Conservation (phyloP, 2,329 filamentous ascomycete species). For the Alternaria gaisen region DNA sequence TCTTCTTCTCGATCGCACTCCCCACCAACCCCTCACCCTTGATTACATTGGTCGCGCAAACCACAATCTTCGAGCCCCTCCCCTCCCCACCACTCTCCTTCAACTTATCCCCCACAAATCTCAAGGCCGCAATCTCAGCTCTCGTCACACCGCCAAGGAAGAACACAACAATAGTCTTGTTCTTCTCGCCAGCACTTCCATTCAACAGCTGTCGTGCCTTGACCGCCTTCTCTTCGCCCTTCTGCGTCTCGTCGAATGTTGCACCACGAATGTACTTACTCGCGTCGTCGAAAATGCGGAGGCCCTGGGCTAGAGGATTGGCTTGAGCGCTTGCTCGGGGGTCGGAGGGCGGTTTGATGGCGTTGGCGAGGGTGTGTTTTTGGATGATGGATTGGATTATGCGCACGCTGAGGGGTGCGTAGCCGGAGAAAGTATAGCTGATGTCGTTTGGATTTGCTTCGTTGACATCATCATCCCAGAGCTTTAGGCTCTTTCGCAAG, state of each 20-base stretch:
- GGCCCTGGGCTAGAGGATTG: constrained; percentile 75
- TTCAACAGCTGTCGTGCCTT: constrained; percentile 85
- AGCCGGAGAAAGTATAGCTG: constrained; percentile 97
- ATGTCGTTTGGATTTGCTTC: constrained; percentile 94
- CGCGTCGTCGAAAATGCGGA: constrained; percentile 92
- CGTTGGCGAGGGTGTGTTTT: constrained; percentile 79
- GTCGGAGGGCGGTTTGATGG: constrained; percentile 58
- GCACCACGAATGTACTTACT: constrained; percentile 86
- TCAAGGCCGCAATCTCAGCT: constrained; percentile 91
- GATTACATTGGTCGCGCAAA: constrained; percentile 91
- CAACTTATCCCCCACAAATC: constrained; percentile 82
- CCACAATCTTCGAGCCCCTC: constrained; percentile 79
- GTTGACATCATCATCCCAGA: constrained; percentile 96
- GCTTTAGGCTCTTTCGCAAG: constrained; percentile 81
- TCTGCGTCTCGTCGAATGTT: constrained; percentile 91
- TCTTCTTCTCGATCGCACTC: constrained; percentile 76
- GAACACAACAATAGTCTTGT: constrained; percentile 92
- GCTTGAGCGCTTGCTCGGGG: constrained; percentile 52
- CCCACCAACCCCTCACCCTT: constrained; percentile 91
- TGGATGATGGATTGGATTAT: constrained; percentile 93
- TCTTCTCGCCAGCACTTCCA: constrained; percentile 62
- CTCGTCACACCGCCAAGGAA: constrained; percentile 97
- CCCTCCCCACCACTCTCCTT: constrained; percentile 72
- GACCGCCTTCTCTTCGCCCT: constrained; percentile 89
- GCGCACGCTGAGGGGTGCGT: constrained; percentile 89